These are phyloP conservation scores for Microthlaspi erraticum DNA, from an alignment of 345 rosid genomes.

Conservation along the genomic window DNA sequence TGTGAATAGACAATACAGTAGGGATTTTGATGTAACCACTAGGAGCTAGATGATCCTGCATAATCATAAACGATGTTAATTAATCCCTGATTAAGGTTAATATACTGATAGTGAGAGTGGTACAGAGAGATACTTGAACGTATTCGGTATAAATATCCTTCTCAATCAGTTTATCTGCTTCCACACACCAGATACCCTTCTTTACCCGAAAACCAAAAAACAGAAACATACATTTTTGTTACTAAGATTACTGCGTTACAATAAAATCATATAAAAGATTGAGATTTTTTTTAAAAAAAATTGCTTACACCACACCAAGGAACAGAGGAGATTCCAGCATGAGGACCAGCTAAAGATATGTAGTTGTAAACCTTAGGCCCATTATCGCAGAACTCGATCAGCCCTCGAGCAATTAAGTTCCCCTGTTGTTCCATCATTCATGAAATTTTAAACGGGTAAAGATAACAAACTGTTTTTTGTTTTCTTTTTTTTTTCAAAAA, in stretches of 20 bases:
- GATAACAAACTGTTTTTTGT: neutral
- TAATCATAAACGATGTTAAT: neutral
- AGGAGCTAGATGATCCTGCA: constrained; percentile 42
- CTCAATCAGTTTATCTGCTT: constrained; percentile 64
- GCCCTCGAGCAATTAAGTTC: constrained; percentile 81
- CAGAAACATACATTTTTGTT: neutral
- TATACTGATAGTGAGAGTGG: neutral
- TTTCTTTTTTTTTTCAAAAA: neutral
- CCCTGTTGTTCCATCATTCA: constrained; percentile 59
- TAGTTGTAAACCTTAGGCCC: constrained; percentile 79
- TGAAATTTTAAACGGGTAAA: neutral
- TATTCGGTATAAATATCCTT: constrained; percentile 70
- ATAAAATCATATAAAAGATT: neutral
- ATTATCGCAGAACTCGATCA: constrained; percentile 77
- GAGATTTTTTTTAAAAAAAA: neutral
- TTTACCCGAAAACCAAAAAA: constrained; percentile 43
- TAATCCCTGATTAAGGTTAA: constrained; percentile 5
- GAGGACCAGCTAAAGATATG: constrained; percentile 87
- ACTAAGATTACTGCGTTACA: neutral
- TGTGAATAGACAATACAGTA: constrained; percentile 29
- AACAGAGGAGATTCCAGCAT: constrained; percentile 93
- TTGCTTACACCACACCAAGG: constrained; percentile 61
- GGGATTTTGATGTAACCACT: constrained; percentile 41
- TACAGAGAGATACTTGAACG: constrained; percentile 58
- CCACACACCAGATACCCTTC: constrained; percentile 65